These are phyloP conservation scores for Aspergillus nanangensis DNA, from an alignment of 495 filamentous ascomycete genomes.

Conservation along the genomic window DNA sequence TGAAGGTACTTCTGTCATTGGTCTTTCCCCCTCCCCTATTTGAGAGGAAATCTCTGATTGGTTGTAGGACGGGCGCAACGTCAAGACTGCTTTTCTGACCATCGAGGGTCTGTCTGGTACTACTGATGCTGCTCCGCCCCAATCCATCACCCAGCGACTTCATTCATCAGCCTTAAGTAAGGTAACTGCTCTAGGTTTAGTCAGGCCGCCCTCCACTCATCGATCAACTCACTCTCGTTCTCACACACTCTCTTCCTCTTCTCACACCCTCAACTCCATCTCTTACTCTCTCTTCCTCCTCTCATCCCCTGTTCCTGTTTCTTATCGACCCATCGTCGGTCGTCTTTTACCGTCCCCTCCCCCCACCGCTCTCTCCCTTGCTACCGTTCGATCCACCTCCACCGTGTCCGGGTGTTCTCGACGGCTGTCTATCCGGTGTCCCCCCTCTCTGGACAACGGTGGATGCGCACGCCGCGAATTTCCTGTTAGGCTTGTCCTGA, in stretches of 20 bases:
- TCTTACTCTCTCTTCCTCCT: slow-evolving; percentile 14
- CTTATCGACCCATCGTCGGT: slow-evolving; percentile 4
- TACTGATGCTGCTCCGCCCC: not conserved
- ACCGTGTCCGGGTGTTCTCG: slow-evolving; percentile 12
- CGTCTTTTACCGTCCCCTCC: slow-evolving; percentile 15
- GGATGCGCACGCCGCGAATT: slow-evolving; percentile 38
- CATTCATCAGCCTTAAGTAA: not conserved
- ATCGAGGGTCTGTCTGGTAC: no score
- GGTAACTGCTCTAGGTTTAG: slow-evolving; percentile 1
- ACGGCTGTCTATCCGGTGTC: slow-evolving; percentile 17
- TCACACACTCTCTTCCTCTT: not conserved
- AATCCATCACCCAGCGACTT: not conserved
- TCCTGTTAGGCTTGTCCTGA: slow-evolving; percentile 36
- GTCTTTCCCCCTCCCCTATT: no score
- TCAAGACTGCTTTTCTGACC: slow-evolving; percentile 32
- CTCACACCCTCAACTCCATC: not conserved
- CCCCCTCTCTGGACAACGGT: slow-evolving; percentile 25
- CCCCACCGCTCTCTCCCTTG: slow-evolving; percentile 11
- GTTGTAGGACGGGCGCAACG: slow-evolving; percentile 19
- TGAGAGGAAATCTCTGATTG: no score
- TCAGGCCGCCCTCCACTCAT: not conserved
- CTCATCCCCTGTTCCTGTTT: slow-evolving; percentile 10
- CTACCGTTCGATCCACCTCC: slow-evolving; percentile 10
- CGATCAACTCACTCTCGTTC: slow-evolving; percentile 3
- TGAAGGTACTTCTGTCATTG: no score